Base-by-base conservation (phyloP, 1,284 basidiomycete genomes). In the Tilletiopsis washingtonensis region DNA sequence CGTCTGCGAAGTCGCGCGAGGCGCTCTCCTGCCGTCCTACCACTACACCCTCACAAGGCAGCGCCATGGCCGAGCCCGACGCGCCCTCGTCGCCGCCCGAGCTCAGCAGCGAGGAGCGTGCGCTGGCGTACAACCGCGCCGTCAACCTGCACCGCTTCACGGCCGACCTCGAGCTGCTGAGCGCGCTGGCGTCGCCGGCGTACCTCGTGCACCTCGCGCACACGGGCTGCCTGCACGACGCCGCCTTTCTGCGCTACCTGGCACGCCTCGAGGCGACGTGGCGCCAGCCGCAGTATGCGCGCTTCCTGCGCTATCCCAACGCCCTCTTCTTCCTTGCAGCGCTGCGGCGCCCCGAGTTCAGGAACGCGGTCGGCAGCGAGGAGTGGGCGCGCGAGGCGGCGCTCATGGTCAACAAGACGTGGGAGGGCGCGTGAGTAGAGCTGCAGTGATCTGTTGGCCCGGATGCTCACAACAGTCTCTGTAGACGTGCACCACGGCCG, bases 111-210 rank as follows among this genome's bases (percentile, higher is more conserved):
- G n/a, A n/a, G n/a, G n/a, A n/a, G n/a, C n/a, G n/a, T n/a, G n/a
- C n/a, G n/a, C n/a, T n/a, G 4, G 43, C 3, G 14, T 46, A 46
- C 21, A 24, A 46, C 34, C 45, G 45, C 25, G 34, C 36, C 15
- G 24, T 46, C 3, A 47, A 47, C 25, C 46, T 42, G 25, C 34
- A 47, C 14, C 14, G 17, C 23, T 47, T 47, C 38, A 47, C 46
- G 20, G 20, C 39, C 14, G 32, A 47, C 7, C 37, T 47, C 3
- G 46, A 47, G 21, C 26, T 42, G 3, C 42, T 47, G 3, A 42
- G 32, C 17, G 37, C 46, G 3, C 46, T 47, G 7, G 27, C 46
- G 4, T 47, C 46, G 5, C 46, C 46, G 15, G 3, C 36, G 2
- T 47, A 47, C 24, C 37, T 47, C 6, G 24, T 37, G 12, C 20